Base-by-base conservation (phyloP, 805 yeast species). In the Cyberlindnera japonica region DNA sequence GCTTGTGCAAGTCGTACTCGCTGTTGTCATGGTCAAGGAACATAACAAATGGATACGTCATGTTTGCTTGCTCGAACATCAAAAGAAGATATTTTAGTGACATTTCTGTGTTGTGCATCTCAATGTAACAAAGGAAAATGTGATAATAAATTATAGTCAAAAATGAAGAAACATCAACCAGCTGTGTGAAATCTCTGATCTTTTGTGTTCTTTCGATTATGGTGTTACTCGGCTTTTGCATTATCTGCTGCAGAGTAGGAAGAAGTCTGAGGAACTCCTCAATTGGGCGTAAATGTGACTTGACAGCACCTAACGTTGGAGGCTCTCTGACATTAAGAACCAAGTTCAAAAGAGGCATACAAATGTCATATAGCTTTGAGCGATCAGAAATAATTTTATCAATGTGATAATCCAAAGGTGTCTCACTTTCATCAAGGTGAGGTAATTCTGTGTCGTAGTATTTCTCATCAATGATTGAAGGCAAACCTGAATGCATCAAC, bases 391-490 rank as follows among this genome's bases (percentile, higher is more conserved):
- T 40, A 38, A 41, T 38, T 32, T 46, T 39, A 23, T 55, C 51
- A 16, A 50, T 40, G 7, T 38, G 43, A 33, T 50, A 45, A 3
- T 55, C 59, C n/a, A 38, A 16, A 3, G 49, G 50, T 16, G 49
- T 38, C 7, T 41, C 44, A 25, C 53, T 47, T 20, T 52, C 53
- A 32, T 54, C 53, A 27, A 55, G 17, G 27, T 45, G 53, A 4
- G 61, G 61, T 25, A 50, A 45, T 3, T 53, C 52, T 1, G 58
- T 53, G 29, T 57, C 58, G 35, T 49, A 48, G 19, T 43, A 48
- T 14, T 40, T 38, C 0, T 40, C 24, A 23, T 45, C 49, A 27
- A 57, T 49, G n/a, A 54, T 24, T 7, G 59, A 49, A 1, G 58
- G 57, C 12, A 41, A 24, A 1, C 61, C 61, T 16, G 38, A 38